phyloP scores from a whole-genome alignment of 441 rosid genomes.

The Euphorbia corollata region DNA sequence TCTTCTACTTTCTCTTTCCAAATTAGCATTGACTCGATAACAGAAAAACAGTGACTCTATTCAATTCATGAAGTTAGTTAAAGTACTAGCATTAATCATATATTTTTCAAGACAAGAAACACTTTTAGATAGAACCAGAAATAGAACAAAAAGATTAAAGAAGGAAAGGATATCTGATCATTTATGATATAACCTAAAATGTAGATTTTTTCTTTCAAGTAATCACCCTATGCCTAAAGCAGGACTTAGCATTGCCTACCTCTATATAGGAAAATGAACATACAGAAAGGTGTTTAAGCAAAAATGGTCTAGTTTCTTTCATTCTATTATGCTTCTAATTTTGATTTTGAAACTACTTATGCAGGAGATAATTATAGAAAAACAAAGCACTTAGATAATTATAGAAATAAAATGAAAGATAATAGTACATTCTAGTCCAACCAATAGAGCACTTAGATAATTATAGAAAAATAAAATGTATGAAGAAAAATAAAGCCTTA shows the following conservation, averaged over 20 bases:
- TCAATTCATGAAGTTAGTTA: neutral
- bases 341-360: neutral
- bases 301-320: neutral
- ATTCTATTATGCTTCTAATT: neutral
- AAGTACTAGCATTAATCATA: neutral
- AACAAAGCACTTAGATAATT: neutral
- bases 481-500: neutral
- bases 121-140: neutral
- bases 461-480: neutral
- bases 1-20: neutral
- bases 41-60: neutral
- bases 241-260: neutral
- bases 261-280: conserved; percentile 5
- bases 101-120: neutral
- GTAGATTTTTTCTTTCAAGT: neutral
- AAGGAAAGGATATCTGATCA: neutral
- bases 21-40: neutral
- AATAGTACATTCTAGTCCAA: neutral
- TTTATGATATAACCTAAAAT: conserved; percentile 2
- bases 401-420: neutral
- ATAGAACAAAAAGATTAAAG: neutral
- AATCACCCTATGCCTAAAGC: conserved; percentile 4
- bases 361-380: neutral
- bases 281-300: neutral
- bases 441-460: neutral